These are phyloP conservation scores for Exophiala lecanii-corni DNA, from an alignment of 2,329 filamentous ascomycete species.

Conservation along the genomic window DNA sequence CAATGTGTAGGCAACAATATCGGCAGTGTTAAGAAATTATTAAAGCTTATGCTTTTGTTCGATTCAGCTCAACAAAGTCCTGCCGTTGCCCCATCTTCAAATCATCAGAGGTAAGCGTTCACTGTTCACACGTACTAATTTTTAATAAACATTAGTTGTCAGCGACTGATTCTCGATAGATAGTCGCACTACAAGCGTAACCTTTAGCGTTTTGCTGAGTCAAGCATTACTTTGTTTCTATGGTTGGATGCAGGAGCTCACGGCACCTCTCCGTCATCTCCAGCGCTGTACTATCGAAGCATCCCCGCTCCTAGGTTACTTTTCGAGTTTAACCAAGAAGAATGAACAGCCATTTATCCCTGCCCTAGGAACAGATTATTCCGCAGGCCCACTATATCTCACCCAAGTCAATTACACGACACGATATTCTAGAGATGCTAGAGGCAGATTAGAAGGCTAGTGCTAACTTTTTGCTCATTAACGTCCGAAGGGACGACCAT, in stretches of 20 bases:
- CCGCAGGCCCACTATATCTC: not conserved
- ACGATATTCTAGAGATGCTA: not conserved
- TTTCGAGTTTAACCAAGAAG: conserved; percentile 1
- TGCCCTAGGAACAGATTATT: not conserved
- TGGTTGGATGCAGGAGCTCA: not conserved
- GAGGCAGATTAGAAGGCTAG: not conserved
- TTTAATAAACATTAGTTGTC: not conserved
- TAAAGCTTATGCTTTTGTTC: not conserved
- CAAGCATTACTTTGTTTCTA: not conserved
- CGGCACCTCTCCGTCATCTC: not conserved
- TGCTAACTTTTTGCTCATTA: not conserved
- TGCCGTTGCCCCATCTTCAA: not conserved
- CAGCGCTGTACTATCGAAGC: not conserved
- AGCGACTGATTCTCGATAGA: not conserved
- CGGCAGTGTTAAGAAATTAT: not conserved
- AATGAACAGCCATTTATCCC: not conserved
- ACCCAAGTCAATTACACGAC: not conserved
- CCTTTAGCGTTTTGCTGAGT: not conserved
- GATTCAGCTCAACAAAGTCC: not conserved
- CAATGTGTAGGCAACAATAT: not conserved
- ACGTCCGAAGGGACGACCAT: not conserved
- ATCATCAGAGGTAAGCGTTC: not conserved
- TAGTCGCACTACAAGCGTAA: not conserved
- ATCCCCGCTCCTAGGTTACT: not conserved
- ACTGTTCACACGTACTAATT: not conserved